phyloP scores from a whole-genome alignment of 352 stramenopile genomes.

The Plasmopara muralis region DNA sequence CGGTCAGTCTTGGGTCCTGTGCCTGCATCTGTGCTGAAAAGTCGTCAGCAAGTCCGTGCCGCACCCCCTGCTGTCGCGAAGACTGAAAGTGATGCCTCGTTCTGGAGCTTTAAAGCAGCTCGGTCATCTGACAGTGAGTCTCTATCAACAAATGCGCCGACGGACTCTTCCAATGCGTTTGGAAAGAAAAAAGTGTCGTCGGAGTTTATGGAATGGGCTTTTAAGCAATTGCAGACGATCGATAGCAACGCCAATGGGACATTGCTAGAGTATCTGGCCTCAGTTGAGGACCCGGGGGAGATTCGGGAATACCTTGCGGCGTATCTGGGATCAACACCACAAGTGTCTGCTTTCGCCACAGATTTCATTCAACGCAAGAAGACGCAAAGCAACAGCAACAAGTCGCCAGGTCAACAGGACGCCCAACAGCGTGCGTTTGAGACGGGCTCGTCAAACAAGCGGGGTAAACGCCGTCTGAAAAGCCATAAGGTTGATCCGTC shows the following conservation, averaged over 20 bases:
- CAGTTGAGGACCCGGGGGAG: conserved; percentile 90
- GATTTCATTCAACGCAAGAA: conserved; percentile 95
- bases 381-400: conserved; percentile 39
- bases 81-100: conserved; percentile 58
- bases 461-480: conserved; percentile 51
- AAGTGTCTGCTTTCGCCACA: conserved; percentile 96
- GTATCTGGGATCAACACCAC: conserved; percentile 92
- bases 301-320: conserved; percentile 94
- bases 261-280: conserved; percentile 93
- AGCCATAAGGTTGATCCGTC: conserved; percentile 67
- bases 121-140: conserved; percentile 21
- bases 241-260: conserved; percentile 72
- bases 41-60: conserved; percentile 45
- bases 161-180: conserved; percentile 37
- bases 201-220: conserved; percentile 75
- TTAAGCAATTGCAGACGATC: conserved; percentile 77
- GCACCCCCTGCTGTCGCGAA: conserved; percentile 33
- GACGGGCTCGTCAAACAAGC: conserved; percentile 42
- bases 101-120: conserved; percentile 79
- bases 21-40: conserved; percentile 77
- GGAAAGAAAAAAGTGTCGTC: conserved; percentile 41
- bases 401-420: conserved; percentile 21
- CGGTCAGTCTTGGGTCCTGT: conserved; percentile 59
- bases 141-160: conserved; percentile 7
- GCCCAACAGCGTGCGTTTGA: conserved; percentile 23